Percentiles rank a stretch among this genome's conserved stretches.
Conservation (phyloP, 208 protist genomes). For the Acanthamoeba divionensis region DNA sequence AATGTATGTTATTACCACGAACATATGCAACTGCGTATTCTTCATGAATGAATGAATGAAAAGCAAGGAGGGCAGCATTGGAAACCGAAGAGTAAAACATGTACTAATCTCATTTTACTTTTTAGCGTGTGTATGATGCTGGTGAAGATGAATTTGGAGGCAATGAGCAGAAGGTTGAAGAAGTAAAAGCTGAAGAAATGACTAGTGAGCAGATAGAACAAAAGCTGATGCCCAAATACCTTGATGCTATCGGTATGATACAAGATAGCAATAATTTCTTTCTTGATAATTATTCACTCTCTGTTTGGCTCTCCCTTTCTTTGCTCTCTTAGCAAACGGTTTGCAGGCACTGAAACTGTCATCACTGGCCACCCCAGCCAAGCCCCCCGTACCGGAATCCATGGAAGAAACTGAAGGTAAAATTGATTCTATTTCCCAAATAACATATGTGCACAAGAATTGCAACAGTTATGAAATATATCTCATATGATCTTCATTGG, state of each 20-base stretch:
- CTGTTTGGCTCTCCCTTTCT: too few species aligned
- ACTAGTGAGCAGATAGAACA: conserved; percentile 24
- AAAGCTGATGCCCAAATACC: neutral
- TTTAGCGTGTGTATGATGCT: conserved; percentile 22
- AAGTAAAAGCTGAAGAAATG: conserved; percentile 5
- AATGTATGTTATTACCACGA: conserved; percentile 57
- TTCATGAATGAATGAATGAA: neutral
- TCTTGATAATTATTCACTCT: too few species aligned
- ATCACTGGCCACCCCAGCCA: neutral
- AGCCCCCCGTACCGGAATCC: neutral
- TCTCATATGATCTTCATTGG: too few species aligned
- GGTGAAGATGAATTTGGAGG: neutral
- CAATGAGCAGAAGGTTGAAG: neutral
- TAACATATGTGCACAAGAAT: too few species aligned
- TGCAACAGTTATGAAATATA: too few species aligned
- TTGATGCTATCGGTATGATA: too few species aligned
- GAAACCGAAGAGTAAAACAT: neutral
- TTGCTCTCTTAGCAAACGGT: conserved; percentile 13
- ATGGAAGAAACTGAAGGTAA: neutral
- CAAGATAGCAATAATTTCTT: too few species aligned
- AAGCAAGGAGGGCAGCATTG: neutral
- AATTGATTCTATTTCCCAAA: neutral
- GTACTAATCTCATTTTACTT: neutral
- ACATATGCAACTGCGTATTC: neutral
- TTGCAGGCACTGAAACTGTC: conserved; percentile 32